Evolutionary conservation across 1,284 basidiomycete species (phyloP), one percentile per base, ranked within the genome.

Genomic region (Ceratobasidium sp.): DNA sequence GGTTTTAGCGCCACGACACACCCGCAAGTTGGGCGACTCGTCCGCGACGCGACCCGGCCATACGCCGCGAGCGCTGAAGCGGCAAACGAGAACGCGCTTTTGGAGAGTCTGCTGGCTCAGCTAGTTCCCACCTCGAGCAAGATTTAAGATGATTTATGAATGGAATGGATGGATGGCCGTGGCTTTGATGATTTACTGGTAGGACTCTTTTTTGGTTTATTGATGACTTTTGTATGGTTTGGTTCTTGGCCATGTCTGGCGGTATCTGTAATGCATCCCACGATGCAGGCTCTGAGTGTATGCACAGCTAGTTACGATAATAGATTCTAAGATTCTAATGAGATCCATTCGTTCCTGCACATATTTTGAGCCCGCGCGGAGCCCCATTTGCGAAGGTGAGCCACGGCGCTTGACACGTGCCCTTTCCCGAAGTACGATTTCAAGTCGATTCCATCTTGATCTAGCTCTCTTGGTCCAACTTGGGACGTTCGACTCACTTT

Each of bases 371-470:
- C 43, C 43, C 43, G 43, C 43, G 18, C 18, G n/a, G 9, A 44
- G 47, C 47, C 47, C 47, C 7, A 9, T 49, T 49, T n/a, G 47
- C 6, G 9, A 7, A 6, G 47, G 16, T 49, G 54, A 18, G 54
- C 30, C 13, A 5, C 46, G 46, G 61, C 46, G 61, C 61, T 63
- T 46, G n/a, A 26, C 61, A 38, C 44, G 44, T 47, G 61, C 61
- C 61, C 61, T 50, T 32, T 28, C 28, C 43, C 61, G 46, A 49
- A 63, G 16, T 28, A 44, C 9, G 26, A 63, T 63, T 63, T 63
- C 61, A 63, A 63, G 61, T 32, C 49, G 61, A 66, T 66, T 66
- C 63, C 18, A 54, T 66, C 63, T 54, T 54, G 63, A 66, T 66
- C 46, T 52, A 49, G 63, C 47, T 9, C 5, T 47, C 44, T 66